Evolutionary conservation across 2,329 filamentous ascomycete genomes (phyloP).

Genomic region (Boeremia exigua): DNA sequence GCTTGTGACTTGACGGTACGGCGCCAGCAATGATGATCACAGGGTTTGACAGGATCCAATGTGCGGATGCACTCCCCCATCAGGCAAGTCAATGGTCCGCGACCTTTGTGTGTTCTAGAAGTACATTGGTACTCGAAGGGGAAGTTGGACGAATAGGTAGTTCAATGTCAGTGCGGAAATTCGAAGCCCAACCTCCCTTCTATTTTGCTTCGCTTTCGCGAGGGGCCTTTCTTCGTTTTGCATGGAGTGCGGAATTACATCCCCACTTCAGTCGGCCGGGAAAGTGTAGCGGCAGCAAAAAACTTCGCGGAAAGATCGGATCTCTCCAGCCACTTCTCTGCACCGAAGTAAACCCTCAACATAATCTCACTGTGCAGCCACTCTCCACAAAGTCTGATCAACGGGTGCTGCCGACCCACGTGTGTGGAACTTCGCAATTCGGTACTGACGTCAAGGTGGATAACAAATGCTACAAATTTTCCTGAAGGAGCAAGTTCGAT

Average conservation of each 20-base stretch:
- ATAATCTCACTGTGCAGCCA: conserved; percentile 2
- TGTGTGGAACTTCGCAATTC: conserved; percentile 6
- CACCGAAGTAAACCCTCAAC: conserved; percentile 14
- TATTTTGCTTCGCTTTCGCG: not conserved
- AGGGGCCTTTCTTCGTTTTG: not conserved
- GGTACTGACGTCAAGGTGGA: conserved; percentile 13
- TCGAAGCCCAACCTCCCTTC: not conserved
- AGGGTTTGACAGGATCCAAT: conserved; percentile 9
- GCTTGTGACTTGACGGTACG: conserved; percentile 7
- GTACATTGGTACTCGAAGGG: conserved; percentile 3
- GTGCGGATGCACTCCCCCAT: conserved; percentile 6
- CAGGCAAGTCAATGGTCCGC: conserved; percentile 9
- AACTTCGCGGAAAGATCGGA: conserved; percentile 11
- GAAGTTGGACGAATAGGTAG: not conserved
- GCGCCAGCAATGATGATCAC: conserved; percentile 14
- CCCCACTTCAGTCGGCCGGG: conserved; percentile 15
- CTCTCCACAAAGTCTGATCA: conserved; percentile 11
- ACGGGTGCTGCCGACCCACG: conserved; percentile 16
- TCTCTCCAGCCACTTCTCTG: conserved; percentile 1
- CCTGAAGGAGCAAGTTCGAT: conserved; percentile 7
- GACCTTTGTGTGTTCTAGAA: conserved; percentile 8
- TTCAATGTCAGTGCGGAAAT: not conserved
- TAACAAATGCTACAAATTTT: conserved; percentile 4
- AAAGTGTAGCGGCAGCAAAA: conserved; percentile 14
- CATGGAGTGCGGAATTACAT: conserved; percentile 4